Base-by-base conservation (phyloP, 208 protist genomes). In the Trypanosoma cruzi region DNA sequence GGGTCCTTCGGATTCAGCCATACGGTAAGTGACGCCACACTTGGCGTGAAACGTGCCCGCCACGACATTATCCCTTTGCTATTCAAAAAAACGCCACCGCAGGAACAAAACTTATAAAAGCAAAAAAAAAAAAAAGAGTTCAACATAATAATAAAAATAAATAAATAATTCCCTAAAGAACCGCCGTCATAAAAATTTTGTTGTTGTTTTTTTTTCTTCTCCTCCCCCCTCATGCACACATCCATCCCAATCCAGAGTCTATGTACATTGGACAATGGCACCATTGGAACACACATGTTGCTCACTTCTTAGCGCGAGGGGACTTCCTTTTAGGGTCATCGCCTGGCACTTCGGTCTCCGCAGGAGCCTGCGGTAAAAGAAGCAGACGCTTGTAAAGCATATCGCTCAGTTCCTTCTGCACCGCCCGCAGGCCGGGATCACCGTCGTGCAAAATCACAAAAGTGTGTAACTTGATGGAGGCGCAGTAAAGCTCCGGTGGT, bases 1-100 rank as follows among this genome's bases (percentile, higher is more conserved):
- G 92, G 92, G 68, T 96, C 92, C 71, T 96, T 96, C 0, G 92
- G 92, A 73, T 96, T 96, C n/a, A 96, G 78, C 88, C 88, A 96
- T 10, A 95, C 89, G 8, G 86, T 95, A 40, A 94, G 77, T 22
- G 82, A 90, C 32, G 73, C 88, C 50, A 96, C 83, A 64, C 85
- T 92, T 2, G 92, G 92, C 4, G 92, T 93, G 69, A 96, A 94
- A 50, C 92, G 85, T n/a, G 89, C 88, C 49, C 92, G 63, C 92
- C 92, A 96, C 1, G 92, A 96, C 92, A 96, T 96, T 57, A 50
- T 54, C 20, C 1, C 40, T 44, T 44, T 14, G 40, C 8, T 14
- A 44, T 14, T 14, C 11, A 14, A 7, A 4, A 44, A 44, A 44
- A 48, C 28, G 32, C 11, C 29, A 6, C 18, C 13, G 7, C 36